Base-by-base conservation (phyloP, 2,329 filamentous ascomycete species). In the Colletotrichum kahawae region DNA sequence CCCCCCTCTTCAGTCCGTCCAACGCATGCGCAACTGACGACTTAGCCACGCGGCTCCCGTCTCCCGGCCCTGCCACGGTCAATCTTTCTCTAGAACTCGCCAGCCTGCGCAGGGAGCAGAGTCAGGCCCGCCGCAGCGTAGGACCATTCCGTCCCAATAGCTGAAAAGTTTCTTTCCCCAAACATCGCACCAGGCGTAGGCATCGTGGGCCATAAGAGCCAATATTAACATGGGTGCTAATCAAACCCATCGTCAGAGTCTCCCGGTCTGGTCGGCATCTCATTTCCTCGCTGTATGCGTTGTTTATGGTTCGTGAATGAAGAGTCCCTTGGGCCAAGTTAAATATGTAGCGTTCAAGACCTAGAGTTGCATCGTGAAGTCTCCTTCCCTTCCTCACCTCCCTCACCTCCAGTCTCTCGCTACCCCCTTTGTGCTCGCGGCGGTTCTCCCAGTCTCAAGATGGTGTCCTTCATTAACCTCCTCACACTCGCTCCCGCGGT, bases 381-480 rank as follows among this genome's bases (percentile, higher is more conserved):
- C 14, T 51, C 56, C 38, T 48, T 48, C 38, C 16, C 34, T 54
- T 56, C 60, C 54, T 56, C 51, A 60, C 67, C 54, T 74, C 57
- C 59, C 54, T 74, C 67, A 66, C 68, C 67, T 36, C 43, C 67
- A 29, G 36, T 64, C 59, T 34, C 43, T 57, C 31, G 27, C 27
- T 66, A 21, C 21, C 13, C 34, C 67, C 21, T 57, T 21, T 5
- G 12, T 16, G 38, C 24, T 38, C 33, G 29, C 31, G 36, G 63
- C 54, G 57, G 56, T 36, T 59, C 51, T 54, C 21, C 21, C 27
- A 24, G 16, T 67, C 69, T 31, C 56, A 67, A 67, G 69, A 75
- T 75, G 72, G 63, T 75, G 69, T 71, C 72, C 13, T 48, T 75
- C 33, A 27, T 75, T n/a, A 75, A 67, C 56, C 43, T 75, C 60